Base-by-base conservation (phyloP, 805 yeast species). In the Metschnikowia aberdeeniae region DNA sequence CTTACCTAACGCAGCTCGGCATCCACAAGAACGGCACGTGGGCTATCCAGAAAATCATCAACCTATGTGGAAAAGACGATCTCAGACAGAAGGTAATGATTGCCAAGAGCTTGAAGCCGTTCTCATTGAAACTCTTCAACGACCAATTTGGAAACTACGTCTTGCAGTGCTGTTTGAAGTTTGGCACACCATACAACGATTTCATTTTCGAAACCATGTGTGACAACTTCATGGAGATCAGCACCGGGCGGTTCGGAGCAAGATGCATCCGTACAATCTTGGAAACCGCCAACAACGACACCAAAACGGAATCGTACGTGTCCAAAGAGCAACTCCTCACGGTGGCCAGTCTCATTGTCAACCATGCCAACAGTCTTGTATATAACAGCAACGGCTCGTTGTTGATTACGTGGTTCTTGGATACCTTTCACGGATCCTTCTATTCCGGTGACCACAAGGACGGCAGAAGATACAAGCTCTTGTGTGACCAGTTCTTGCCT, bases 141-240 rank as follows among this genome's bases (percentile, higher is more conserved):
- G 99, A 93, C 61, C 98, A 93, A 62, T 93, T 86, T 71, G 99
- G 98, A 49, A 93, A 93, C 64, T 93, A 93, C 63, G 97, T 90
- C 13, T 79, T 93, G 44, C 99, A 93, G 67, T 88, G 97, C 45
- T 93, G 96, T 57, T 75, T 90, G 54, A 87, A 87, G 60, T 92
- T 90, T 68, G 93, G 92, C 0, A 68, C 85, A 6, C 96, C 96
- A 0, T 89, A 83, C 77, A 87, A 86, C 60, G 89, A 87, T 59
- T 92, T 92, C 59, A 86, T 93, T 34, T 85, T 87, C 62, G 96
- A 90, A 64, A 77, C 88, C 11, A 81, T 90, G 52, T 67, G 89
- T 49, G 78, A 86, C 36, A 80, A 84, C 52, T 89, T 93, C 57
- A 70, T 87, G 75, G 82, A 81, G 42, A 84, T 93, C 53, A 83